phyloP scores from a whole-genome alignment of 768 basidiomycete genomes.

The Amanita subjunquillea region DNA sequence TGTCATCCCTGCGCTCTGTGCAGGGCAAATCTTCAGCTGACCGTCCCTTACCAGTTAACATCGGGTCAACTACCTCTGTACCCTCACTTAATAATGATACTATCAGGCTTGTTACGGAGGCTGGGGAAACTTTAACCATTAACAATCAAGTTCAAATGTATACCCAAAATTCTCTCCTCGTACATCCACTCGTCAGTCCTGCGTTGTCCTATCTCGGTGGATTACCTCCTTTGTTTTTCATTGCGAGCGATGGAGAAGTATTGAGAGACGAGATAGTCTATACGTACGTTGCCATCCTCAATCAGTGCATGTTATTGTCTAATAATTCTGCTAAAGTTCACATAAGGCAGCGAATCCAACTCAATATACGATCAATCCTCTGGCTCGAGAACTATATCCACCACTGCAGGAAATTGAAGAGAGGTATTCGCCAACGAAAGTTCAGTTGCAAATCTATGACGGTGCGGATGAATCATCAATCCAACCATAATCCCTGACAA shows the following conservation, averaged over 20 bases:
- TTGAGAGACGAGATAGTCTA: conserved; percentile 89
- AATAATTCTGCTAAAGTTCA: conserved; percentile 37
- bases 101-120: conserved; percentile 30
- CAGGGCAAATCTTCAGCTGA: neutral
- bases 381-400: conserved; percentile 43
- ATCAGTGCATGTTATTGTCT: neutral
- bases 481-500: conserved; percentile 11
- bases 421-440: conserved; percentile 53
- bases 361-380: conserved; percentile 41
- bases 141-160: conserved; percentile 80
- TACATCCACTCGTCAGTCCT: conserved; percentile 79
- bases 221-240: conserved; percentile 75
- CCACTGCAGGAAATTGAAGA: conserved; percentile 42
- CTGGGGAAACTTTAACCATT: conserved; percentile 46
- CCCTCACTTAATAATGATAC: conserved; percentile 32
- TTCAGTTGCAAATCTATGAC: conserved; percentile 91
- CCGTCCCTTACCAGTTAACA: conserved; percentile 26
- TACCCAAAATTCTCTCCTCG: conserved; percentile 64
- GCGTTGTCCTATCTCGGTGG: conserved; percentile 80
- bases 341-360: conserved; percentile 88
- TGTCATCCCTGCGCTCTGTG: conserved; percentile 10
- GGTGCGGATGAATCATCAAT: conserved; percentile 30
- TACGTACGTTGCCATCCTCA: conserved; percentile 32
- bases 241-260: conserved; percentile 86
- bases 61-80: conserved; percentile 37